Evolutionary conservation across 352 stramenopile species (phyloP).

Genomic region (Pythium utonaiense): DNA sequence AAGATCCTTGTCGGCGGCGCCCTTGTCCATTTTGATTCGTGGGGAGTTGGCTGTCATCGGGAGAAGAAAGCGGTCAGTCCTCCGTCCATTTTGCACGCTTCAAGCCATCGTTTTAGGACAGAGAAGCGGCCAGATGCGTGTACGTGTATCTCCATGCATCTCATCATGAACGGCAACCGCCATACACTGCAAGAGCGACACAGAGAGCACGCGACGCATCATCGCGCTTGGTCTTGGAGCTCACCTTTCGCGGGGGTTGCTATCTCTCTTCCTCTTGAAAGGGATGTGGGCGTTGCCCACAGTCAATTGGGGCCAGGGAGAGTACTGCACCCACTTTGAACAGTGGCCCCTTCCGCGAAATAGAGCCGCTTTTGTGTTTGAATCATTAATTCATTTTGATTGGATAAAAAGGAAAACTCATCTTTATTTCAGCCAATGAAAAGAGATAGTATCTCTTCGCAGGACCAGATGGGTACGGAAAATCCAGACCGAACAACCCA

Average conservation of each 20-base stretch:
- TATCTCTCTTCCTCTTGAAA: constrained; percentile 10
- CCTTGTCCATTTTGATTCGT: constrained; percentile 34
- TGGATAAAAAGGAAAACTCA: not conserved
- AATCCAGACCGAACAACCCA: not conserved
- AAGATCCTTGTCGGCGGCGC: constrained; percentile 66
- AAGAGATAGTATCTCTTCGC: not conserved
- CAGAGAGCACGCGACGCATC: not conserved
- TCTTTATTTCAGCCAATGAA: not conserved
- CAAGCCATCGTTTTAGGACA: not conserved
- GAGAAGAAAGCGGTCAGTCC: not conserved
- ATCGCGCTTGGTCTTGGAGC: not conserved
- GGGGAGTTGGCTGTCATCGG: not conserved
- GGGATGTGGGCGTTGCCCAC: not conserved
- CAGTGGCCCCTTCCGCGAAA: not conserved
- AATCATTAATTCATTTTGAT: not conserved
- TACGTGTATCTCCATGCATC: not conserved
- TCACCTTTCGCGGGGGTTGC: constrained; percentile 6
- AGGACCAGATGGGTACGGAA: constrained; percentile 4
- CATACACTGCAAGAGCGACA: not conserved
- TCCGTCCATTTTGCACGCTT: not conserved
- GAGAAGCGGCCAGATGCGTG: not conserved
- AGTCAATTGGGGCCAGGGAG: not conserved
- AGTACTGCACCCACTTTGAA: not conserved
- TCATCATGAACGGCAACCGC: not conserved
- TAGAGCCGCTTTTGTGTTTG: not conserved